phyloP scores from a whole-genome alignment of 1,284 basidiomycete genomes.

The Naganishia cerealis region DNA sequence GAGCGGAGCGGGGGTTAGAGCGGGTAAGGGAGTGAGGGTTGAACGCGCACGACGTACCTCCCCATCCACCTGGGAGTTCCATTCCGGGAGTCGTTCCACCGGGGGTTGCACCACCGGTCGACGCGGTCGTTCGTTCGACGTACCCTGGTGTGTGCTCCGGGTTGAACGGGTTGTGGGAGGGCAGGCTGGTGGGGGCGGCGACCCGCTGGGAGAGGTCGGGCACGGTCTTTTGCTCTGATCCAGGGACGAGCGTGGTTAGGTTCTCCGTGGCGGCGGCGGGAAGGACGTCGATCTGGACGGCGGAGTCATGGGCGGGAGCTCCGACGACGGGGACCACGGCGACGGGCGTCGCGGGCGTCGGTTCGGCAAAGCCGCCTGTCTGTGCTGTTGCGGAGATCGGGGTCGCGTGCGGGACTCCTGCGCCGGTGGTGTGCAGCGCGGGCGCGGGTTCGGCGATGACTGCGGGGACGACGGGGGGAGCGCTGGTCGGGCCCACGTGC shows the following conservation, averaged over 20 bases:
- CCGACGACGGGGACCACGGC: neutral
- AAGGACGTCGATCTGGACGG: neutral
- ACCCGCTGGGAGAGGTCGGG: neutral
- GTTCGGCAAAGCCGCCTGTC: conserved; percentile 18
- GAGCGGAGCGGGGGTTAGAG: conserved; percentile 39
- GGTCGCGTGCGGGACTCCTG: conserved; percentile 5
- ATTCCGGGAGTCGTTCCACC: conserved; percentile 43
- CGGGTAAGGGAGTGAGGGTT: conserved; percentile 31
- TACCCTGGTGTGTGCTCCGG: conserved; percentile 23
- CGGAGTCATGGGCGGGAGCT: too few species aligned
- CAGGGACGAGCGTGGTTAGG: conserved; percentile 5
- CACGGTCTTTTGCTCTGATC: conserved; percentile 7
- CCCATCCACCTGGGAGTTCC: conserved; percentile 50
- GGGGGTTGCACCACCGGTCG: neutral
- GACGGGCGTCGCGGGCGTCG: neutral
- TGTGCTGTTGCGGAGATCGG: conserved; percentile 18
- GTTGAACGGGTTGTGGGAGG: conserved; percentile 20
- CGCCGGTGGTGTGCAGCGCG: neutral
- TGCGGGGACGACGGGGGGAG: neutral
- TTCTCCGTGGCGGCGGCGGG: neutral
- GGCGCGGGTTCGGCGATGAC: neutral
- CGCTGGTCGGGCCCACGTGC: neutral
- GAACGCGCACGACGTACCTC: conserved; percentile 39
- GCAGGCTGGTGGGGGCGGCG: neutral
- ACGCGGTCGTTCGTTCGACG: neutral